Evolutionary conservation across 2,329 filamentous ascomycete genomes (phyloP).

Genomic region (Lachnellula arida): DNA sequence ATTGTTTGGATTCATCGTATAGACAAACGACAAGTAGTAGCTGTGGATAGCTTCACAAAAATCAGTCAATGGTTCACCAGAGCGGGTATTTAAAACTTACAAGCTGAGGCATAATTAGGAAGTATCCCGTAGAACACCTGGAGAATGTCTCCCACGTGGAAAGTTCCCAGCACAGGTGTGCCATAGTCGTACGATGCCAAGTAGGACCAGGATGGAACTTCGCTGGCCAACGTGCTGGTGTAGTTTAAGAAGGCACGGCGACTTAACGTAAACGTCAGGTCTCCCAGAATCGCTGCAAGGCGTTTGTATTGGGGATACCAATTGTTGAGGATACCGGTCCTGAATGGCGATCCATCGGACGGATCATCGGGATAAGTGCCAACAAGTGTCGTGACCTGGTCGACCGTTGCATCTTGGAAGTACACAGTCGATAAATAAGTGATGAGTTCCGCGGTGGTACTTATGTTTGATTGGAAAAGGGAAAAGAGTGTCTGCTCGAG

Average conservation of each 20-base stretch:
- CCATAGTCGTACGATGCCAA: conserved; percentile 67
- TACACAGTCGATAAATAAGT: conserved; percentile 57
- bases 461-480: conserved; percentile 65
- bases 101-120: conserved; percentile 43
- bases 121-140: conserved; percentile 53
- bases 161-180: conserved; percentile 68
- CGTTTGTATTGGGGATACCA: conserved; percentile 75
- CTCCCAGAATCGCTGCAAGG: conserved; percentile 69
- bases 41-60: conserved; percentile 44
- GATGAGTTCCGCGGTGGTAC: conserved; percentile 52
- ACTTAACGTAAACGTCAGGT: conserved; percentile 68
- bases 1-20: conserved; percentile 65
- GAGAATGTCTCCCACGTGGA: conserved; percentile 66
- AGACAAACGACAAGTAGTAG: conserved; percentile 70
- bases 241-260: conserved; percentile 58
- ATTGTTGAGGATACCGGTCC: conserved; percentile 67
- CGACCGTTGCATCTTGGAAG: conserved; percentile 52
- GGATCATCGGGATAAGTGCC: conserved; percentile 52
- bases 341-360: conserved; percentile 62
- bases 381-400: conserved; percentile 52
- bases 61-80: not conserved
- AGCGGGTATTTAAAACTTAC: conserved; percentile 22
- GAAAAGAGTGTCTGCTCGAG: conserved; percentile 57
- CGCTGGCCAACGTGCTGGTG: conserved; percentile 30
- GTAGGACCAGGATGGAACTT: conserved; percentile 69